Evolutionary conservation across 1,139 yeast genomes (phyloP).

Genomic region (Scheffersomyces stambukii): DNA sequence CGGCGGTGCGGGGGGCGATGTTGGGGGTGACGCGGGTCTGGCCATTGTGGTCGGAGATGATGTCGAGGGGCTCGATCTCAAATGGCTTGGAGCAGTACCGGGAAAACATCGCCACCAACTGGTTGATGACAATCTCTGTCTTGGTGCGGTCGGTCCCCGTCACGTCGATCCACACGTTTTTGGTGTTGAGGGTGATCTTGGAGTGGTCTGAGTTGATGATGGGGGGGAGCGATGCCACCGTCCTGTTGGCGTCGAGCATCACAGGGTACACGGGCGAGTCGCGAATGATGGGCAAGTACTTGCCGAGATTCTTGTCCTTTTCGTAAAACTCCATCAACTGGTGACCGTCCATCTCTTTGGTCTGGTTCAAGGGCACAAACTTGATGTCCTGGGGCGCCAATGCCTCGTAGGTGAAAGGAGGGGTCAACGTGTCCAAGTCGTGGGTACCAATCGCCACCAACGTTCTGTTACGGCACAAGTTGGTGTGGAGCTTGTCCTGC

Average conservation of each 20-base stretch:
- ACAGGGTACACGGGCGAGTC: conserved; percentile 91
- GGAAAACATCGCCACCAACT: conserved; percentile 93
- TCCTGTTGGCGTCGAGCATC: conserved; percentile 71
- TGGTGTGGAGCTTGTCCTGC: conserved; percentile 94
- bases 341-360: conserved; percentile 68
- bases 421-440: conserved; percentile 75
- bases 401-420: conserved; percentile 89
- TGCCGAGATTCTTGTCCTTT: conserved; percentile 83
- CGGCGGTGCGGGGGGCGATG: conserved; percentile 59
- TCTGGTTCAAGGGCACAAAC: conserved; percentile 84
- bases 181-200: conserved; percentile 80
- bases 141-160: conserved; percentile 96
- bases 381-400: conserved; percentile 73
- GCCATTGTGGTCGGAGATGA: conserved; percentile 78
- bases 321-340: conserved; percentile 88
- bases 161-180: conserved; percentile 85
- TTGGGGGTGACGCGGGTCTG: conserved; percentile 77
- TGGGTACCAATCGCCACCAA: conserved; percentile 98
- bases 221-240: conserved; percentile 93
- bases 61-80: conserved; percentile 83
- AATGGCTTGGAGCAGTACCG: conserved; percentile 75
- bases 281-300: conserved; percentile 81
- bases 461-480: conserved; percentile 94
- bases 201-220: conserved; percentile 91
- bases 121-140: conserved; percentile 86